These are phyloP conservation scores for Fusarium transvaalense DNA, from an alignment of 2,329 filamentous ascomycete species.

Conservation along the genomic window DNA sequence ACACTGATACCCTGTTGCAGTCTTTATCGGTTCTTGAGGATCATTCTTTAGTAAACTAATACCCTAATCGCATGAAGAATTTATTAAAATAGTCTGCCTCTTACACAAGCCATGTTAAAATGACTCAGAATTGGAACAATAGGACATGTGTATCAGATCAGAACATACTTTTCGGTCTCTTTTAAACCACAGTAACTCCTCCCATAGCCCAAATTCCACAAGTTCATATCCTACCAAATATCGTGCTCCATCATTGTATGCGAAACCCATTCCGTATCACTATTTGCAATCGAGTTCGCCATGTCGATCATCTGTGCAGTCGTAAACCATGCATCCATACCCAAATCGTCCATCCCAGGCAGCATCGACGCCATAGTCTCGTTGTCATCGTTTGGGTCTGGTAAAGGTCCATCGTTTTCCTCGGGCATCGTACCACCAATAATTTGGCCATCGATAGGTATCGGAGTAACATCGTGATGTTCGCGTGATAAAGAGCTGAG, in stretches of 20 bases:
- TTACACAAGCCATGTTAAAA: background rate
- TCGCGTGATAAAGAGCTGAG: constrained; percentile 48
- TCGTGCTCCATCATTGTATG: constrained; percentile 60
- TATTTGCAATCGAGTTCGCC: constrained; percentile 60
- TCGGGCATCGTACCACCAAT: constrained; percentile 20
- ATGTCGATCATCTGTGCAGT: constrained; percentile 62
- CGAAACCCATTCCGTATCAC: constrained; percentile 61
- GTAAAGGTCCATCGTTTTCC: background rate
- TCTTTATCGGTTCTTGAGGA: background rate
- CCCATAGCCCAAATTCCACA: no score
- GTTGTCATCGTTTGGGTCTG: constrained; percentile 19
- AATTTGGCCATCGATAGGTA: constrained; percentile 30
- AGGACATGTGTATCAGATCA: no score
- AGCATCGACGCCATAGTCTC: constrained; percentile 36
- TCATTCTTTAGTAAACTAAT: background rate
- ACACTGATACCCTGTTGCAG: constrained; percentile 6
- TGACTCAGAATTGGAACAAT: no score
- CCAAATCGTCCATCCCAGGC: constrained; percentile 42
- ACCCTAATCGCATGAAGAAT: background rate
- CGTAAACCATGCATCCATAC: constrained; percentile 55
- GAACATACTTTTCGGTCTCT: background rate
- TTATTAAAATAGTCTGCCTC: background rate
- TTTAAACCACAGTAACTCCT: background rate
- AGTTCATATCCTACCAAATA: constrained; percentile 52
- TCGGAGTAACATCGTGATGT: background rate